A percentile compares a stretch with the other conserved stretches of the same genome.
These are phyloP conservation scores for Amanita exitialis DNA, from an alignment of 768 basidiomycete genomes.

Conservation along the genomic window DNA sequence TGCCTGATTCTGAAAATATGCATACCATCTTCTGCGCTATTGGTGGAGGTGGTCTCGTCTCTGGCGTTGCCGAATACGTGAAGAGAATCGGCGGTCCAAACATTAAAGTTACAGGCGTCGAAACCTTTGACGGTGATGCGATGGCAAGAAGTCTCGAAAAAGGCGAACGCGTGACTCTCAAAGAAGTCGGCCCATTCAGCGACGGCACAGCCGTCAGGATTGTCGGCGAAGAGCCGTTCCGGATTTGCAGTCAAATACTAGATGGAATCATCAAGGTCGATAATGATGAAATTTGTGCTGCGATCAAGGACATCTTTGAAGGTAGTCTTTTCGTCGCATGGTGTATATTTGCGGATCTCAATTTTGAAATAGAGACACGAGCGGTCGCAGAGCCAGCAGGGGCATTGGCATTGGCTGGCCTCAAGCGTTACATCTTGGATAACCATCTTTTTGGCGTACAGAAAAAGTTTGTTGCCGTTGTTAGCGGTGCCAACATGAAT, in stretches of 20 bases:
- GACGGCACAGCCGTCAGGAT: slow-evolving; percentile 97
- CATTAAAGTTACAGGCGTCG: slow-evolving; percentile 81
- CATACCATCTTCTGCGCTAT: slow-evolving; percentile 87
- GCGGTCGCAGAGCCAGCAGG: slow-evolving; percentile 96
- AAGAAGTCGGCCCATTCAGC: slow-evolving; percentile 92
- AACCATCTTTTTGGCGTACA: slow-evolving; percentile 77
- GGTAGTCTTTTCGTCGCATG: slow-evolving; percentile 33
- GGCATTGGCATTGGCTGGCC: slow-evolving; percentile 82
- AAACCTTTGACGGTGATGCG: slow-evolving; percentile 92
- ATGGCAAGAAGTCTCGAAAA: slow-evolving; percentile 77
- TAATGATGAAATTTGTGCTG: slow-evolving; percentile 97
- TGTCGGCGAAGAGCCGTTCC: slow-evolving; percentile 91
- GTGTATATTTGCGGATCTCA: neutral
- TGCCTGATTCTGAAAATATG: slow-evolving; percentile 62
- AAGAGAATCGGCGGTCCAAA: slow-evolving; percentile 84
- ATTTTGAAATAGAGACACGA: slow-evolving; percentile 61
- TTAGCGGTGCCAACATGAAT: slow-evolving; percentile 99
- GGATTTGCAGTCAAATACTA: slow-evolving; percentile 78
- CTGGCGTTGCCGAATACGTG: slow-evolving; percentile 89
- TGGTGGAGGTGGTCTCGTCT: slow-evolving; percentile 87
- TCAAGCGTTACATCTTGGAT: slow-evolving; percentile 78
- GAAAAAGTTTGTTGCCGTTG: slow-evolving; percentile 82
- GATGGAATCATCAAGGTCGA: slow-evolving; percentile 79
- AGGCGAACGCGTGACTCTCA: slow-evolving; percentile 74
- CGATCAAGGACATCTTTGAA: slow-evolving; percentile 98